Base-by-base conservation (phyloP, 495 filamentous ascomycete species). In the Daldinia concentrica region DNA sequence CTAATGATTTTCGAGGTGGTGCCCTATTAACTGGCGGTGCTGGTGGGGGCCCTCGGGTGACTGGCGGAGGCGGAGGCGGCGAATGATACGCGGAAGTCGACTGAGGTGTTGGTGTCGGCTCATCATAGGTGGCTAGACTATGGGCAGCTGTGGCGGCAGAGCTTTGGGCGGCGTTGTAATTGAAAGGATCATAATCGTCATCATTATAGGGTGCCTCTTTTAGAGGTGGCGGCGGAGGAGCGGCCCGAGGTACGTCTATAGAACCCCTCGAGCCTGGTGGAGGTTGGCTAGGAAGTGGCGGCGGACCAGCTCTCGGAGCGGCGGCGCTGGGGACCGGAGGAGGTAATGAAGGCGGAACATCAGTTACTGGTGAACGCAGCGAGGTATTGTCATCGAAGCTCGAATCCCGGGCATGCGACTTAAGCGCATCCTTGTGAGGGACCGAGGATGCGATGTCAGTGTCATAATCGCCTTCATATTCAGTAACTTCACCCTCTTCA, bases 401-500 rank as follows among this genome's bases (percentile, higher is more conserved):
- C 24, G 90, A 88, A 41, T 94, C 93, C 50, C 90, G 87, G 32
- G 87, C 89, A 79, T 97, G 93, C 19, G 92, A 78, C 74, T 93
- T 96, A 62, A 98, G 78, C 4, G 95, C 95, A 82, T 97, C 95
- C 79, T 96, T 95, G 77, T 95, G 91, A 43, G 91, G 91, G 9
- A 88, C 93, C 30, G 93, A 90, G 50, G 96, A 91, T 1, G 92
- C 94, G 71, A 99, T 98, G 78, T 98, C 95, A 41, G 95, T 99
- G 72, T 98, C 95, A 77, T 99, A 98, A 76, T 98, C 95, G 19
- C 94, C 95, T 78, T 99, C 95, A 76, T 98, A 98, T 78, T 98
- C 95, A 2, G 92, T 97, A 37, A 93, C 83, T 76, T 95, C 94
- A 72, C 85, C 87, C 48, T 94, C 92, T 66, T 89, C 92, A 17